Evolutionary conservation across 129 eudicot species (phyloP).

Genomic region (Escallonia herrerae): DNA sequence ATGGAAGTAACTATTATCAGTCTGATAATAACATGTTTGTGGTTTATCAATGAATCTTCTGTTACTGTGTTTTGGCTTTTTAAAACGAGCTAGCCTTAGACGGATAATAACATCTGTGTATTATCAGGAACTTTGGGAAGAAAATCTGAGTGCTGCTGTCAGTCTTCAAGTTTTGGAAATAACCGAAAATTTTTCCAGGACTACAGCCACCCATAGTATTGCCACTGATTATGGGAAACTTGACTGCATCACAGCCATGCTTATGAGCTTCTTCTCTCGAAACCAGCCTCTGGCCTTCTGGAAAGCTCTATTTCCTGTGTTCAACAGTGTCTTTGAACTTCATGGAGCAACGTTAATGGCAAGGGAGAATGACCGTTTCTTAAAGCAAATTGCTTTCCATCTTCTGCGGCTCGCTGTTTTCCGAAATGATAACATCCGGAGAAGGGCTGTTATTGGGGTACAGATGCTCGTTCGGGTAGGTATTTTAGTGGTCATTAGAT

Average conservation of each 20-base stretch:
- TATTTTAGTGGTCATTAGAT: neutral
- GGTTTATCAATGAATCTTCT: neutral
- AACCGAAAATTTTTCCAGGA: slow-evolving; percentile 78
- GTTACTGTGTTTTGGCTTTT: neutral
- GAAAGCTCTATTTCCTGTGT: slow-evolving; percentile 89
- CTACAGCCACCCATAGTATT: slow-evolving; percentile 70
- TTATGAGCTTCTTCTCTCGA: slow-evolving; percentile 78
- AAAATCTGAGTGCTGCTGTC: slow-evolving; percentile 89
- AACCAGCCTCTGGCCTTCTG: slow-evolving; percentile 84
- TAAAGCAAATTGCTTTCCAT: slow-evolving; percentile 95
- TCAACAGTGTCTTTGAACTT: slow-evolving; percentile 72
- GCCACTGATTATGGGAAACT: slow-evolving; percentile 95
- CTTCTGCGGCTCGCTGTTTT: slow-evolving; percentile 95
- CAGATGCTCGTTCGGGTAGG: slow-evolving; percentile 97
- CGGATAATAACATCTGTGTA: slow-evolving; percentile 3
- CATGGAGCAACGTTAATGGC: slow-evolving; percentile 97
- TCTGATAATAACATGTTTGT: neutral
- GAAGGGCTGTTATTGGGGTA: slow-evolving; percentile 83
- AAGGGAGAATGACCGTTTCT: slow-evolving; percentile 94
- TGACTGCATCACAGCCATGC: slow-evolving; percentile 89
- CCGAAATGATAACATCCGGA: slow-evolving; percentile 82
- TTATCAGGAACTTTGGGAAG: slow-evolving; percentile 99
- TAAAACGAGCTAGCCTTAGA: neutral
- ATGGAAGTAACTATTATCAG: slow-evolving; percentile 1
- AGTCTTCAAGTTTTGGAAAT: slow-evolving; percentile 90